Percentiles rank a stretch among this genome's conserved stretches.
Conservation (phyloP, 495 filamentous ascomycete genomes). For the Amniculicola lignicola region DNA sequence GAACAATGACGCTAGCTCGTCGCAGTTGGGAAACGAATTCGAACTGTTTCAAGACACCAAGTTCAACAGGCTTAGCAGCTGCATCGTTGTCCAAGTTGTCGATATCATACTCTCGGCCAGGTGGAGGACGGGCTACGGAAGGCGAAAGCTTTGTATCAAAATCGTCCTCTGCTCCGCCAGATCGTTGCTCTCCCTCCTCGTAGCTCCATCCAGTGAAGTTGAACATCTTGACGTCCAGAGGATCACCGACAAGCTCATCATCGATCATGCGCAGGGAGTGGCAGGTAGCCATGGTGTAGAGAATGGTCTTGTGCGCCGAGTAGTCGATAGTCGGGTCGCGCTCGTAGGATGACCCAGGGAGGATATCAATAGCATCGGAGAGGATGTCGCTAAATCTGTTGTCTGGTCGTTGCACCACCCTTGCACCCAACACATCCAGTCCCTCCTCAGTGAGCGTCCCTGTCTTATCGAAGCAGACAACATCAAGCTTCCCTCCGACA, state of each 20-base stretch:
- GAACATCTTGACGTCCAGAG: conserved; percentile 98
- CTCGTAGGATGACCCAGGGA: conserved; percentile 54
- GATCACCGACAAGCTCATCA: conserved; percentile 85
- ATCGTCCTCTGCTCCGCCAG: conserved; percentile 57
- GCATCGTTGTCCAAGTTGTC: conserved; percentile 42
- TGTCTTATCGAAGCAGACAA: conserved; percentile 98
- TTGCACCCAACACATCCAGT: conserved; percentile 86
- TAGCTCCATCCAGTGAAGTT: conserved; percentile 93
- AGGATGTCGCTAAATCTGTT: conserved; percentile 63
- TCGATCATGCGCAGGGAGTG: conserved; percentile 88
- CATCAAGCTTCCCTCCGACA: conserved; percentile 90
- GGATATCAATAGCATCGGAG: conserved; percentile 52
- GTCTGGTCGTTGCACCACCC: conserved; percentile 63
- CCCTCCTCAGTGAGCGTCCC: conserved; percentile 97
- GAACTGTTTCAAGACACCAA: conserved; percentile 82
- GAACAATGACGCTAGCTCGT: conserved; percentile 86
- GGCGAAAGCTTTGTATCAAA: conserved; percentile 67
- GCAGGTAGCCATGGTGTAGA: conserved; percentile 97
- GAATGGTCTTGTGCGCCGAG: conserved; percentile 62
- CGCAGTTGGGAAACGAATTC: conserved; percentile 97
- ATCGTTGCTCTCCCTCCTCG: conserved; percentile 72
- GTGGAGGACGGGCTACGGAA: conserved; percentile 79
- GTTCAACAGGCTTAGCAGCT: conserved; percentile 58
- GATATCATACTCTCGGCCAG: conserved; percentile 54
- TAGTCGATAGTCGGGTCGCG: conserved; percentile 57